Evolutionary conservation across 2,329 filamentous ascomycete species (phyloP).

Genomic region (Botryotinia convoluta): DNA sequence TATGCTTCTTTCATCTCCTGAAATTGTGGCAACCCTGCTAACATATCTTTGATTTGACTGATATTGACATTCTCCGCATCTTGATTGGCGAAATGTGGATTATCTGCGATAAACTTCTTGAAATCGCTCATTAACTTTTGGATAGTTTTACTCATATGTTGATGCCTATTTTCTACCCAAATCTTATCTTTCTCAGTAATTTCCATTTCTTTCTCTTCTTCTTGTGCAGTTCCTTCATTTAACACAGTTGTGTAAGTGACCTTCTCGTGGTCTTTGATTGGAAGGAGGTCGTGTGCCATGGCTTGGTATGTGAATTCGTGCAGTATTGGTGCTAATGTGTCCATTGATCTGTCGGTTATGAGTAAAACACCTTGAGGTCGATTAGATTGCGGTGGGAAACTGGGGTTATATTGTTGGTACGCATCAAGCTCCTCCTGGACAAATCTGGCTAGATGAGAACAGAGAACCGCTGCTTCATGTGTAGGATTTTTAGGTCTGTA

Average conservation of each 20-base stretch:
- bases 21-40: conserved; percentile 90
- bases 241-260: conserved; percentile 78
- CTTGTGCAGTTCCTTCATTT: conserved; percentile 68
- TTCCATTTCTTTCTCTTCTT: conserved; percentile 86
- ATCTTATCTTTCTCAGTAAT: conserved; percentile 88
- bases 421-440: conserved; percentile 88
- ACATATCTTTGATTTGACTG: conserved; percentile 94
- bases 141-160: conserved; percentile 97
- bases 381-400: conserved; percentile 77
- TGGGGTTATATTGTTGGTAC: conserved; percentile 78
- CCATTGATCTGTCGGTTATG: conserved; percentile 90
- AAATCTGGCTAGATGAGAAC: conserved; percentile 83
- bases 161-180: conserved; percentile 91
- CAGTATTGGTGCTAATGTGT: conserved; percentile 79
- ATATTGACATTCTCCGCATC: conserved; percentile 69
- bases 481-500: conserved; percentile 71
- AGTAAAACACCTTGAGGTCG: conserved; percentile 80
- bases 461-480: conserved; percentile 87
- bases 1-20: conserved; percentile 95
- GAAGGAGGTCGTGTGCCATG: conserved; percentile 92
- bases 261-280: conserved; percentile 85
- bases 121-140: conserved; percentile 92
- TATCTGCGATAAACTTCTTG: conserved; percentile 83
- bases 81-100: conserved; percentile 85
- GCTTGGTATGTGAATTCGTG: conserved; percentile 99